Evolutionary conservation across 1,139 yeast species (phyloP), one percentile per base, ranked within the genome.

Genomic region (Geotrichum cucujoidarum): DNA sequence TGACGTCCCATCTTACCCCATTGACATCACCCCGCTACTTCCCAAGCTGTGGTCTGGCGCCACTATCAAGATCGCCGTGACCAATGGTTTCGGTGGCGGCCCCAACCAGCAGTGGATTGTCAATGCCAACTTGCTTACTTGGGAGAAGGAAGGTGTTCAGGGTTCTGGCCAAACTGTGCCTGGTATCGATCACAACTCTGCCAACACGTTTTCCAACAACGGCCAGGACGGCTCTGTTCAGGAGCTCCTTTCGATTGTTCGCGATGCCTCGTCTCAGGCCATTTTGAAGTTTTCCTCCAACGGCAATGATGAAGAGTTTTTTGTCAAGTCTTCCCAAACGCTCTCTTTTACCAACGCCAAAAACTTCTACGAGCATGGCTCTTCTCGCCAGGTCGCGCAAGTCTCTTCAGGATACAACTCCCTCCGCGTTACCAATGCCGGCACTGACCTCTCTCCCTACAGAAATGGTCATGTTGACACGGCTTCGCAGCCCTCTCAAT

Each of bases 11-110:
- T 71, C 82, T 2, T 71, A 82, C 55, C 80, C 77, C 50, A 61
- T 86, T 42, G 95, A 86, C 56, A 60, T 87, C 46, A 77, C 89
- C 5, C 78, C 85, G 0, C 72, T 80, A 53, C 66, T 86, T 51
- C 92, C 94, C 2, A 60, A 67, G 35, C 64, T 85, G 32, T 81
- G 88, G 86, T 65, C 66, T 7, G 58, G 59, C 6, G 47, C 59
- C 4, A 50, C 53, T 3, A 50, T 69, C 39, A 48, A 54, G 25
- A 44, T 69, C 14, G 50, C 74, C 54, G 70, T 84, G 14, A 72
- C 76, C 35, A 83, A 83, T 60, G 88, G 88, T 29, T 56, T 77
- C 30, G 75, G 73, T 46, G 76, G 71, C 49, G 24, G 29, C 17
- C 35, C 44, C 16, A 46, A 55, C 40, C 45, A 37, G 32, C 77